Base-by-base conservation (phyloP, 164 flowering plant genomes). In the Nymphaea thermarum region DNA sequence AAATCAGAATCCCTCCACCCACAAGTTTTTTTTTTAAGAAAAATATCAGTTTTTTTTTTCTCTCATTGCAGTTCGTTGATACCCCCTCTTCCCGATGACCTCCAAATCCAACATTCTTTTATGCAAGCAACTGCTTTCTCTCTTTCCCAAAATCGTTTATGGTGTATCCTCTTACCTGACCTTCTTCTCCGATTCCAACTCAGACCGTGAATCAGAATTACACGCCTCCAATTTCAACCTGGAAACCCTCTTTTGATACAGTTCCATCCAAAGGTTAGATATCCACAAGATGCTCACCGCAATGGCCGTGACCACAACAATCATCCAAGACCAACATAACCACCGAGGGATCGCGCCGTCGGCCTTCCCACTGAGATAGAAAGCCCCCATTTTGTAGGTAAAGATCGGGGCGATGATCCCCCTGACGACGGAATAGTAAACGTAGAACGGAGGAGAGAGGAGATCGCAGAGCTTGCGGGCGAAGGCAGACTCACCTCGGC, bases 271-370 rank as follows among this genome's bases (percentile, higher is more conserved):
- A 43, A 85, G 81, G 79, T 86, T 82, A 7, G 73, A 67, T 77
- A 94, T 73, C 98, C 98, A 94, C 76, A 91, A 66, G 25, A 85
- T 74, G 64, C 97, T 89, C 45, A 86, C 86, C 17, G 75, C 66
- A 68, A 93, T 84, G 0, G 96, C 96, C 16, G 43, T 55, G 2
- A 74, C 74, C 64, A 90, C 87, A 25, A 91, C 91, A 47, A 78
- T 64, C 8, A 85, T 60, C 98, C 98, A 93, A 53, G 94, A 86
- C 67, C 85, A 55, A 81, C 82, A 87, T 65, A 85, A 71, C 96
- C 96, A 88, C 53, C 65, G 82, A 2, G 98, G 92, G 4, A 89
- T 83, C 73, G 82, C 81, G 63, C 55, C 16, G 63, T 82, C 84
- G 3, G 82, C 91, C 5, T 45, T 81, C 4, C 93, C 96, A 75